These are phyloP conservation scores for Teratosphaeriaceae sp. DNA, from an alignment of 2,329 filamentous ascomycete genomes.

Conservation along the genomic window DNA sequence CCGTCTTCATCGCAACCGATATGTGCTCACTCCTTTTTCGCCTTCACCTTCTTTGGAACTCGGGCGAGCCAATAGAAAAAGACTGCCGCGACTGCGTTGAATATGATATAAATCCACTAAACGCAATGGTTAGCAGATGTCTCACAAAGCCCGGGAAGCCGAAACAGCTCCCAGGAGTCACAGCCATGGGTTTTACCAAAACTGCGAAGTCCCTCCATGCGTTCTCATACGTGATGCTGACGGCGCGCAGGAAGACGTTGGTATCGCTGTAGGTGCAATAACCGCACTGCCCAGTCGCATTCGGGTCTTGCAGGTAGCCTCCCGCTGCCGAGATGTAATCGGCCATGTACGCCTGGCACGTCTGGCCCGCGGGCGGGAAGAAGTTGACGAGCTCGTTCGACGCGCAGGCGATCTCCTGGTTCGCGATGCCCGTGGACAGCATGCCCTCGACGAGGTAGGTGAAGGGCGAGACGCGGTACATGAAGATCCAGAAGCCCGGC, in stretches of 20 bases:
- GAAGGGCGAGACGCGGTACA: constrained; percentile 67
- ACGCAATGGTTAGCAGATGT: too few species aligned
- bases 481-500: constrained; percentile 63
- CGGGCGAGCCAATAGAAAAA: constrained; percentile 49
- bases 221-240: constrained; percentile 36
- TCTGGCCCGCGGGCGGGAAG: constrained; percentile 48
- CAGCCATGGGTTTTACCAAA: too few species aligned
- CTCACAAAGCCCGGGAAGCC: too few species aligned
- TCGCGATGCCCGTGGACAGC: constrained; percentile 62
- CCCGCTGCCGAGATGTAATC: constrained; percentile 21
- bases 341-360: constrained; percentile 34
- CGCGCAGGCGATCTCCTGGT: constrained; percentile 59
- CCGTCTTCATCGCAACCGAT: too few species aligned
- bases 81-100: constrained; percentile 45
- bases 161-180: too few species aligned
- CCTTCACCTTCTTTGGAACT: constrained; percentile 45
- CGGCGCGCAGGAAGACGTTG: constrained; percentile 35
- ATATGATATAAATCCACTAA: constrained; percentile 44
- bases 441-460: constrained; percentile 76
- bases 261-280: constrained; percentile 38
- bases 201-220: constrained; percentile 51
- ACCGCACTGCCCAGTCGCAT: constrained; percentile 30
- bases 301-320: constrained; percentile 33
- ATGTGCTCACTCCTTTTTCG: constrained; percentile 34
- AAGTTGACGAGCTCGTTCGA: constrained; percentile 64